A percentile compares a stretch with the other conserved stretches of the same genome.
Conservation (phyloP, 805 yeast genomes). For the Wickerhamomyces bovis region DNA sequence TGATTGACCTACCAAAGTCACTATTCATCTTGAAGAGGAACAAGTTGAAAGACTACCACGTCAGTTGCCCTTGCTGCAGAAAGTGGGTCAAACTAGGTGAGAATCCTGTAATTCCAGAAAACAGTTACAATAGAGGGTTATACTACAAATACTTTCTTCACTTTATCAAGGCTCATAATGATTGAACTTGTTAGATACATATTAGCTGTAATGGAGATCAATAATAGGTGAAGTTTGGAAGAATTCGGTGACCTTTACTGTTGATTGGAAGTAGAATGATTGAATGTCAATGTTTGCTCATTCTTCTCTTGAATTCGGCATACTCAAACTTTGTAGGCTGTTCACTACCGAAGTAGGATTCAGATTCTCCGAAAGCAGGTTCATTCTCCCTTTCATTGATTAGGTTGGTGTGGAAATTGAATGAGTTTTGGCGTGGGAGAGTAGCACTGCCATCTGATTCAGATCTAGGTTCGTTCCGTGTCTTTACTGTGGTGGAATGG, state of each 20-base stretch:
- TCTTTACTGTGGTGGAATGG: neutral
- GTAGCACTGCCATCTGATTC: neutral
- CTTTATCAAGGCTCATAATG: slow-evolving; percentile 12
- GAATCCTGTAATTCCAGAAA: neutral
- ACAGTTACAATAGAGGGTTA: slow-evolving; percentile 13
- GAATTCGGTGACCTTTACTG: neutral
- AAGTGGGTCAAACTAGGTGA: slow-evolving; percentile 20
- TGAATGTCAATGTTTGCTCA: slow-evolving; percentile 4
- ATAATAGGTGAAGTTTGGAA: neutral
- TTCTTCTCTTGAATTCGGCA: slow-evolving; percentile 22
- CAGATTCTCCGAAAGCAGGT: neutral
- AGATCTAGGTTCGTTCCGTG: neutral
- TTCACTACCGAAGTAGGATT: neutral
- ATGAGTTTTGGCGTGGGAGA: neutral
- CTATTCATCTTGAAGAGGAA: slow-evolving; percentile 10
- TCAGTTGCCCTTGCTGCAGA: slow-evolving; percentile 17
- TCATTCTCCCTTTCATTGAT: neutral
- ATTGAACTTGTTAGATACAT: neutral
- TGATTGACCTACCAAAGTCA: slow-evolving; percentile 15
- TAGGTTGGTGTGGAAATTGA: slow-evolving; percentile 6
- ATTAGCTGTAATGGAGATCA: neutral
- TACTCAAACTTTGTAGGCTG: slow-evolving; percentile 13
- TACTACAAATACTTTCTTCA: slow-evolving; percentile 21
- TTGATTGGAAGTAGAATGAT: neutral
- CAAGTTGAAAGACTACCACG: slow-evolving; percentile 6